These are phyloP conservation scores for Aegle marmelos DNA, from an alignment of 345 rosid species.

Conservation along the genomic window DNA sequence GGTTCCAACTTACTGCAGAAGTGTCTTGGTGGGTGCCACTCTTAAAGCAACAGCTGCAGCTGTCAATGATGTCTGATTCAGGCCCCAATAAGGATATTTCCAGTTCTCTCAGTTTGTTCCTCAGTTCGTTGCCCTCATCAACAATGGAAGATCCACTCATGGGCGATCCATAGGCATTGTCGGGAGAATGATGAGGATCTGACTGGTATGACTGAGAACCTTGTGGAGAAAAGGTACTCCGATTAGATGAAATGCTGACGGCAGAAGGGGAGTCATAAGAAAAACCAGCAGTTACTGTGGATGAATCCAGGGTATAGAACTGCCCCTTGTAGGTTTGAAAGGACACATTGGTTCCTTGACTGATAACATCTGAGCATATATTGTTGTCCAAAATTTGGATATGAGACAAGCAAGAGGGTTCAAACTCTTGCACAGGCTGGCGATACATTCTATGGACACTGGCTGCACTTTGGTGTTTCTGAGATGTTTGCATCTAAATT, in stretches of 20 bases:
- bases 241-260: slow-evolving; percentile 57
- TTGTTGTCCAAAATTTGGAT: slow-evolving; percentile 50
- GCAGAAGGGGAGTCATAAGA: slow-evolving; percentile 65
- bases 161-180: slow-evolving; percentile 67
- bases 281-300: slow-evolving; percentile 44
- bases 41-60: slow-evolving; percentile 47
- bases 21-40: slow-evolving; percentile 33
- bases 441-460: slow-evolving; percentile 49
- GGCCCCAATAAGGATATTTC: slow-evolving; percentile 65
- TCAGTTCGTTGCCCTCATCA: slow-evolving; percentile 45
- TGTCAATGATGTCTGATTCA: slow-evolving; percentile 48
- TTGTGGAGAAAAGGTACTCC: slow-evolving; percentile 76
- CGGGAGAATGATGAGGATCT: slow-evolving; percentile 69
- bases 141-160: slow-evolving; percentile 62
- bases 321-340: slow-evolving; percentile 50
- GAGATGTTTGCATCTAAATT: slow-evolving; percentile 67
- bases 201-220: slow-evolving; percentile 80
- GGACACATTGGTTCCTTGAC: slow-evolving; percentile 47
- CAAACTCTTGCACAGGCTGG: slow-evolving; percentile 42
- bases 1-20: slow-evolving; percentile 39
- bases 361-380: slow-evolving; percentile 42
- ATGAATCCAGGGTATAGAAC: slow-evolving; percentile 80
- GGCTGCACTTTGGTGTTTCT: slow-evolving; percentile 51
- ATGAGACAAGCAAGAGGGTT: slow-evolving; percentile 44
- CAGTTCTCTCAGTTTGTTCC: slow-evolving; percentile 66